Conservation (phyloP, 345 rosid genomes). For the Acer negundo region DNA sequence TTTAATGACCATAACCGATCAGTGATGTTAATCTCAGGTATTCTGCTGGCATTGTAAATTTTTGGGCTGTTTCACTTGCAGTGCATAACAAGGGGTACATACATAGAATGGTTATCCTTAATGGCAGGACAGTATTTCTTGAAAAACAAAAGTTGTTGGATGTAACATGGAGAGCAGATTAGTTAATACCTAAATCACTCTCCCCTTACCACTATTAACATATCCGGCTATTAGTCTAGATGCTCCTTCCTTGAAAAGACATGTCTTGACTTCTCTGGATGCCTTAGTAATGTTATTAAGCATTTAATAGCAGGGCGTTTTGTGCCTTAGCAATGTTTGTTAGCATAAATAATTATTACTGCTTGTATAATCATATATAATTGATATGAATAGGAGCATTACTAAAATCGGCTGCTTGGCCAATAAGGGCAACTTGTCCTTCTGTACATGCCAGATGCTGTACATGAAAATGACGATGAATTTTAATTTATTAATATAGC, state of each 20-base stretch:
- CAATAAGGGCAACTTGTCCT: neutral
- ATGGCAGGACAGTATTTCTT: neutral
- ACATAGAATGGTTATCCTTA: neutral
- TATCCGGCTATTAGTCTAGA: neutral
- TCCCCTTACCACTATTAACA: neutral
- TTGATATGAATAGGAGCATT: neutral
- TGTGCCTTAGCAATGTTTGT: neutral
- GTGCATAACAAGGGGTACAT: neutral
- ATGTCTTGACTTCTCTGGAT: neutral
- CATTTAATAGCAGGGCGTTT: neutral
- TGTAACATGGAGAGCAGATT: neutral
- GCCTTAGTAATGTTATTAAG: neutral
- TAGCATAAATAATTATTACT: neutral
- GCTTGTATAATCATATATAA: neutral
- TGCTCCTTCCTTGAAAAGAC: too few species aligned
- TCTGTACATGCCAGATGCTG: neutral
- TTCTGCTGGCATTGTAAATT: constrained; percentile 8
- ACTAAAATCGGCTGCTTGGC: neutral
- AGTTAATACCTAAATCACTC: neutral
- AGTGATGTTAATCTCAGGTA: constrained; percentile 30
- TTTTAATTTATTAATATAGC: too few species aligned
- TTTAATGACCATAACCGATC: constrained; percentile 14
- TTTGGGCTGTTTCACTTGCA: neutral
- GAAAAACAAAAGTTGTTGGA: neutral
- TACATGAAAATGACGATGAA: neutral